These are phyloP conservation scores for Cercophora samala DNA, from an alignment of 495 filamentous ascomycete species.

Conservation along the genomic window DNA sequence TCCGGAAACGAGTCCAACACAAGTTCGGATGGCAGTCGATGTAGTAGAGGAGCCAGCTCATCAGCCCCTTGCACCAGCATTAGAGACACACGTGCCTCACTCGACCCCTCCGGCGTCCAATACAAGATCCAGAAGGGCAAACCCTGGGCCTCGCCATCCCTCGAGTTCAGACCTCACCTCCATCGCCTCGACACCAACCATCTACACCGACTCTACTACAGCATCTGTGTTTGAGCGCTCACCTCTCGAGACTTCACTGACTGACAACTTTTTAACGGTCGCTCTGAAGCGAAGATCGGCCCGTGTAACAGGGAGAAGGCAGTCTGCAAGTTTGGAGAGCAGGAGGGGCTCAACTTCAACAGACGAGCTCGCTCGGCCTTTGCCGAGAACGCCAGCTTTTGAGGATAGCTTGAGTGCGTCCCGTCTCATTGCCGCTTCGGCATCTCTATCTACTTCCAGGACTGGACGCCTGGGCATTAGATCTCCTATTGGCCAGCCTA, in stretches of 20 bases:
- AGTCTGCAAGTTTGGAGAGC: constrained; percentile 22
- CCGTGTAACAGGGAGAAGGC: constrained; percentile 22
- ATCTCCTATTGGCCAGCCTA: constrained; percentile 8
- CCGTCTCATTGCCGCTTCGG: constrained; percentile 7
- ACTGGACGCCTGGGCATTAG: constrained; percentile 14
- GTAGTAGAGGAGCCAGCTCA: background rate
- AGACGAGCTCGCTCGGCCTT: constrained; percentile 39
- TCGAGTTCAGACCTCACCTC: background rate
- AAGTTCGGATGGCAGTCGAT: background rate
- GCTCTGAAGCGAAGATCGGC: constrained; percentile 27
- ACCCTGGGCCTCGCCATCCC: background rate
- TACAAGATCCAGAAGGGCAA: constrained; percentile 23
- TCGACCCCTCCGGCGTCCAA: constrained; percentile 34
- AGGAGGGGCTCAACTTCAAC: constrained; percentile 36
- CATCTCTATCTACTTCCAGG: constrained; percentile 18
- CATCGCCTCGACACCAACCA: background rate
- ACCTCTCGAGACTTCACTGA: background rate
- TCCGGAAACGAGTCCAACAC: background rate
- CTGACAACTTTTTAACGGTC: constrained; percentile 34
- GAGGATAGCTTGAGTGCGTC: constrained; percentile 32
- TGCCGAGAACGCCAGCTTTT: constrained; percentile 28
- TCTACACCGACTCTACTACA: constrained; percentile 20
- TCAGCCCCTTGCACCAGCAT: background rate
- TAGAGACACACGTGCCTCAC: constrained; percentile 16
- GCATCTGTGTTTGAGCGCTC: constrained; percentile 17